Base-by-base conservation (phyloP, 768 basidiomycete genomes). In the Boletus sensibilis region DNA sequence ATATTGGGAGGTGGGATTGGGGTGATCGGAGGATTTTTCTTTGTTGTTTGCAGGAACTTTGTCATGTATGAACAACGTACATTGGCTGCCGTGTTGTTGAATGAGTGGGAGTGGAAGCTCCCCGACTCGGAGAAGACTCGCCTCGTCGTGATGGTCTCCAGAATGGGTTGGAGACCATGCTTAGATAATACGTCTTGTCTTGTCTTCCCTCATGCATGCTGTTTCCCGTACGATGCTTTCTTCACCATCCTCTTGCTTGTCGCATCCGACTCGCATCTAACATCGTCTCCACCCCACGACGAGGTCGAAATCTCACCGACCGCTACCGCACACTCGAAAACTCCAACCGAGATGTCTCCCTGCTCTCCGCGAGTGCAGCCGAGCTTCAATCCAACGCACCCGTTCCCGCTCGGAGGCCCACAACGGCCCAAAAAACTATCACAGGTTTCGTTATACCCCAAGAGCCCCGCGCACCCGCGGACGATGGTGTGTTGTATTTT, bases 271-370 rank as follows among this genome's bases (percentile, higher is more conserved):
- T 55, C 21, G 46, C 49, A 27, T 65, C 58, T 6, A 47, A 38
- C 27, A 25, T 4, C 20, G 20, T 43, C 2, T 23, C 40, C 7
- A 1, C 41, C 18, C 29, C 23, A 6, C 58, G 61, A 33, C 84
- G 81, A 42, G 86, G 84, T 0, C 82, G 79, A 64, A 86, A 88
- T 63, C 78, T 90, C 5, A 78, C 82, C 1, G 74, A 79, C 4
- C 79, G 85, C 14, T 85, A 82, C 58, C 67, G 66, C 6, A 72
- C 76, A n/a, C 76, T 90, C 1, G 87, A 87, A 63, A 79, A 76
- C 53, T 76, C 77, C 2, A 60, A 83, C 8, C 70, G 79, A 37
- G 76, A 74, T 13, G 68, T 76, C 21, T 66, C 71, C 4, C 64
- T 62, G 1, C 41, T 70, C 23, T 54, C 64, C 13, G 51, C 52